Conservation (phyloP, 1,284 basidiomycete genomes). For the Vanrija sp. region DNA sequence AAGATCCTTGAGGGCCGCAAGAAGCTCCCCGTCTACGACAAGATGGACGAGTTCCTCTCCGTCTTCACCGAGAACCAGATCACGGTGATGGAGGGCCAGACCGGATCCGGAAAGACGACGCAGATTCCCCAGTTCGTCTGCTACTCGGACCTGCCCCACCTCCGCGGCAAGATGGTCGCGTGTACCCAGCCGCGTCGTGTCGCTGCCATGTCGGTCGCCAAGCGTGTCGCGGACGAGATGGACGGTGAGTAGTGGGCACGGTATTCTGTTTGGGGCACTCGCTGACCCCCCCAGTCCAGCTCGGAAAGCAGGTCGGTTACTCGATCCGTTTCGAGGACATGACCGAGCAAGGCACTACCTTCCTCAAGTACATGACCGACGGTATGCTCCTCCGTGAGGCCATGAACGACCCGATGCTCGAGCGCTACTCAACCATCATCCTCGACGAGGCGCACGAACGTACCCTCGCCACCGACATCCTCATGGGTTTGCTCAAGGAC, state of each 20-base stretch:
- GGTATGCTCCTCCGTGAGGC: slow-evolving; percentile 97
- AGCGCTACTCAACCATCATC: slow-evolving; percentile 93
- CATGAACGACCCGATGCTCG: slow-evolving; percentile 88
- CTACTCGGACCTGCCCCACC: slow-evolving; percentile 86
- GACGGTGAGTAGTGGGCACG: slow-evolving; percentile 60
- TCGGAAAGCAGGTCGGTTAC: slow-evolving; percentile 94
- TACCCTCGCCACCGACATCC: slow-evolving; percentile 94
- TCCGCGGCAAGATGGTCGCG: slow-evolving; percentile 83
- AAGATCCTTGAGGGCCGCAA: slow-evolving; percentile 80
- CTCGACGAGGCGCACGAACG: slow-evolving; percentile 99
- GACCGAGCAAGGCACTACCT: slow-evolving; percentile 84
- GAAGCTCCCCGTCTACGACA: slow-evolving; percentile 84
- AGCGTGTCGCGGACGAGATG: slow-evolving; percentile 98
- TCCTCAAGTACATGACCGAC: slow-evolving; percentile 98
- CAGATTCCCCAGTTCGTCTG: slow-evolving; percentile 97
- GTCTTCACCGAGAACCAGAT: slow-evolving; percentile 84
- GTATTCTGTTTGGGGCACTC: neutral
- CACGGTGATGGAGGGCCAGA: slow-evolving; percentile 95
- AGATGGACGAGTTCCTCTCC: slow-evolving; percentile 88
- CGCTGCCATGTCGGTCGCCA: slow-evolving; percentile 96
- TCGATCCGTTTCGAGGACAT: slow-evolving; percentile 99
- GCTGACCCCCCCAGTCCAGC: slow-evolving; percentile 58
- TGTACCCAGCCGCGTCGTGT: slow-evolving; percentile 97
- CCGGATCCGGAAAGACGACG: slow-evolving; percentile 96
- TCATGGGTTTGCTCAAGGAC: slow-evolving; percentile 82